A percentile compares a stretch with the other conserved stretches of the same genome.
Evolutionary conservation across 164 flowering plant species (phyloP).

Genomic region (grape (Vitis vinifera)): DNA sequence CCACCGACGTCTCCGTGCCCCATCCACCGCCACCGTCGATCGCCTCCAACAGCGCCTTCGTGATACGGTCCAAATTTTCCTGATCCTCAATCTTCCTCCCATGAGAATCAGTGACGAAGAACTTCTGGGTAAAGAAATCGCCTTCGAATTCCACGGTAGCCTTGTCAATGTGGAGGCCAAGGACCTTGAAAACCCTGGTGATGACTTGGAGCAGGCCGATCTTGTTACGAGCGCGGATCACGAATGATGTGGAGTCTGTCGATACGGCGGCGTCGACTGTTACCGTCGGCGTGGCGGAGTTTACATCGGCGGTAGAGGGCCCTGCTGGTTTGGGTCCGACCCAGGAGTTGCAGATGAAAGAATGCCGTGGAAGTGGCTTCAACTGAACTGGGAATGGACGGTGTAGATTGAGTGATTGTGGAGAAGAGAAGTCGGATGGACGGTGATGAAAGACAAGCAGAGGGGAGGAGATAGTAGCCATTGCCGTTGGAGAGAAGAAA

Average conservation of each 20-base stretch:
- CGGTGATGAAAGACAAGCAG: not conserved
- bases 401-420: not conserved
- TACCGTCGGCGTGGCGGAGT: constrained; percentile 8
- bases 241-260: constrained; percentile 36
- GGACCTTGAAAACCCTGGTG: constrained; percentile 48
- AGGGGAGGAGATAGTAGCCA: not conserved
- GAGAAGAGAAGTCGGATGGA: not conserved
- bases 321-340: not conserved
- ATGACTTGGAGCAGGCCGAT: constrained; percentile 55
- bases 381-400: not conserved
- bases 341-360: constrained; percentile 3
- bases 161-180: constrained; percentile 43
- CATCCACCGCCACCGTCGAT: constrained; percentile 19
- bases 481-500: not conserved
- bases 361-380: not conserved
- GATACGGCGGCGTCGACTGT: constrained; percentile 21
- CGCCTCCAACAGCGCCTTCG: constrained; percentile 49
- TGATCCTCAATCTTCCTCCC: constrained; percentile 43
- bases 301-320: not conserved
- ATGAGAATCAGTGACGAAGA: constrained; percentile 43
- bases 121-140: constrained; percentile 41
- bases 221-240: constrained; percentile 38
- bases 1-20: not conserved
- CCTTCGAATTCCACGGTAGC: constrained; percentile 46
- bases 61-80: constrained; percentile 37